Conservation (phyloP, 1,284 basidiomycete species). For the Puccinia sorghi region DNA sequence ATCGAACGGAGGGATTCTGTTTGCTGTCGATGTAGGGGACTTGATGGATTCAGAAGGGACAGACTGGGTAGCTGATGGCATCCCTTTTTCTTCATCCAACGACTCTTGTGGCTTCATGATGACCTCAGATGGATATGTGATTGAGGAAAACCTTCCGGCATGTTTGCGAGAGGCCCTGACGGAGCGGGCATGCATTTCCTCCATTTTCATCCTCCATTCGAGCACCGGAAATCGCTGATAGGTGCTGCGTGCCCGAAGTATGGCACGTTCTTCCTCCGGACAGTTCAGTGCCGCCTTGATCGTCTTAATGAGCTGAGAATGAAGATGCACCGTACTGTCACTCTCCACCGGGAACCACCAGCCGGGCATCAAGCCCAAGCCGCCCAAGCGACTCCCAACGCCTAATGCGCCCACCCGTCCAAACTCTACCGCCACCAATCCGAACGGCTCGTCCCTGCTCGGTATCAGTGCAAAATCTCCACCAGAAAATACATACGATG, state of each 20-base stretch:
- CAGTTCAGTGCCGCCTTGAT: slow-evolving; percentile 89
- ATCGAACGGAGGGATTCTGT: neutral
- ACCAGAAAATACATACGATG: slow-evolving; percentile 85
- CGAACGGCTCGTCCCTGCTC: slow-evolving; percentile 78
- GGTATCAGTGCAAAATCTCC: slow-evolving; percentile 92
- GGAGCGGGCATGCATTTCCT: slow-evolving; percentile 85
- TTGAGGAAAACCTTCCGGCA: slow-evolving; percentile 74
- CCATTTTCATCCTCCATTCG: slow-evolving; percentile 89
- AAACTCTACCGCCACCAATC: slow-evolving; percentile 90
- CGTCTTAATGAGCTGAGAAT: slow-evolving; percentile 86
- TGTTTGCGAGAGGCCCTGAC: slow-evolving; percentile 70
- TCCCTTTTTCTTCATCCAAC: neutral
- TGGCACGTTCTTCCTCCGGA: slow-evolving; percentile 80
- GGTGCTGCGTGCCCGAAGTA: slow-evolving; percentile 84
- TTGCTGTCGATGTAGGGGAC: neutral
- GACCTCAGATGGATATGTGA: slow-evolving; percentile 57
- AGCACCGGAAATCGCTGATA: slow-evolving; percentile 93
- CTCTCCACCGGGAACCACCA: slow-evolving; percentile 75
- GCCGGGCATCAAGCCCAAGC: slow-evolving; percentile 91
- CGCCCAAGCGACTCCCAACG: slow-evolving; percentile 86
- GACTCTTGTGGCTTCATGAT: neutral
- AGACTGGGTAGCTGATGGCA: neutral
- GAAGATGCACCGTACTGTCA: slow-evolving; percentile 82
- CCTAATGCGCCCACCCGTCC: slow-evolving; percentile 90
- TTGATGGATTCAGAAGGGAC: neutral